These are phyloP conservation scores for Exophiala calicioides DNA, from an alignment of 2,329 filamentous ascomycete species.

Conservation along the genomic window DNA sequence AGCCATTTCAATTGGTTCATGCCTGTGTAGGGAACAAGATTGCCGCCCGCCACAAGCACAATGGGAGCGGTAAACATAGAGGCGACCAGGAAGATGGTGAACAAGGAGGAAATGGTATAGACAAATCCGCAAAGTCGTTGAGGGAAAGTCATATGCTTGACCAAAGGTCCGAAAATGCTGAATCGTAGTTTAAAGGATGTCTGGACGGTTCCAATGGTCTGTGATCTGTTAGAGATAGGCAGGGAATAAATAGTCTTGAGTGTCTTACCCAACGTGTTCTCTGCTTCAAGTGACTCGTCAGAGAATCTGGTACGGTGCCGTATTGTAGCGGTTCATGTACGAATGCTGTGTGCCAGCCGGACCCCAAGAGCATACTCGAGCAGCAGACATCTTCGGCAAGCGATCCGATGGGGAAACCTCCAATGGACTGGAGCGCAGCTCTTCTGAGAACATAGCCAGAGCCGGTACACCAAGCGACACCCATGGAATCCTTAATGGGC, in stretches of 20 bases:
- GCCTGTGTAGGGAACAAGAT: constrained; percentile 54
- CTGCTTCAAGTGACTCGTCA: constrained; percentile 42
- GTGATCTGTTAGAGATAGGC: constrained; percentile 9
- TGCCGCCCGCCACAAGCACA: constrained; percentile 54
- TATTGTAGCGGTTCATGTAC: constrained; percentile 32
- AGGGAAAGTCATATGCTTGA: constrained; percentile 52
- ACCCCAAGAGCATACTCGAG: constrained; percentile 30
- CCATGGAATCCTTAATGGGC: constrained; percentile 32
- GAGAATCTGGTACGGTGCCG: constrained; percentile 37
- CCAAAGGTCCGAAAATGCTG: constrained; percentile 52
- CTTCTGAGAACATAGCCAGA: constrained; percentile 33
- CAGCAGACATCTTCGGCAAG: constrained; percentile 34
- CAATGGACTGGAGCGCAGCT: constrained; percentile 32
- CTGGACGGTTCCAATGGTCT: constrained; percentile 47
- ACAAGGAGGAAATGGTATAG: constrained; percentile 53
- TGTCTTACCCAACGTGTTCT: constrained; percentile 37
- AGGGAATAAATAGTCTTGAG: constrained; percentile 1
- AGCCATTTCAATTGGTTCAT: constrained; percentile 55
- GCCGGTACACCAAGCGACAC: constrained; percentile 34
- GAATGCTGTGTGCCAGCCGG: constrained; percentile 33
- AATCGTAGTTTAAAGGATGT: constrained; percentile 58
- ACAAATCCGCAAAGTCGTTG: constrained; percentile 58
- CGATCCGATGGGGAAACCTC: constrained; percentile 32
- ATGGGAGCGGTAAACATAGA: constrained; percentile 54
- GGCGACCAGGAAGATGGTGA: constrained; percentile 44